Base-by-base conservation (phyloP, 140 eudicot species). In the Cichorium intybus region DNA sequence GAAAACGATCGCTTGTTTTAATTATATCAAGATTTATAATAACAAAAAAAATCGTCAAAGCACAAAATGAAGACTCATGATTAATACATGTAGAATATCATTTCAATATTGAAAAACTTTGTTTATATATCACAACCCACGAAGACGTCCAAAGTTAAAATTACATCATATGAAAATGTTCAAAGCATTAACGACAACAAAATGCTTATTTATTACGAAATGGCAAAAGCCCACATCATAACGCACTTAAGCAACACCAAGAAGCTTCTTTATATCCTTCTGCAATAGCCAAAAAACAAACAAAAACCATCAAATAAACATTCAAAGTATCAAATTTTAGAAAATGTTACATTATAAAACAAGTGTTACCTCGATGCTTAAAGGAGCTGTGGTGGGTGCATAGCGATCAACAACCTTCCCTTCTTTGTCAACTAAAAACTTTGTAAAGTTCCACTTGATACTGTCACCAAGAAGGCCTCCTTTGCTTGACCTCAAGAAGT, bases 371-470 rank as follows among this genome's bases (percentile, higher is more conserved):
- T 90, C 97, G 4, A 90, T 73, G 82, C 95, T 84, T 5, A 90
- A 77, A 61, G 97, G 97, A 70, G 95, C 75, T 45, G 97, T 90
- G 39, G 94, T 90, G 65, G 97, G 95, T 21, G 95, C 95, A 78
- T 90, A 87, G 39, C 97, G 95, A 62, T 81, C 94, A 22, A 84
- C 86, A 24, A 85, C 94, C 3, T 82, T 74, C 6, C 97, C 97
- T 43, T 82, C 77, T 64, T 49, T 82, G 39, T 87, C 71, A 5
- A 90, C 94, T 20, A 90, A 79, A 59, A 90, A 90, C 53, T 87
- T 90, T 56, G 95, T 77, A 75, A 90, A 90, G 72, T 90, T 90
- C 97, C 97, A 87, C 71, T 90, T 88, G 52, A 90, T 78, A 23
- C 82, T 74, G 60, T 90, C 95, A 39, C 94, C 95, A n/a, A 90